Percentiles rank a stretch among this genome's conserved stretches.
These are phyloP conservation scores for Globisporangium irregulare DNA, from an alignment of 352 stramenopile genomes.

Conservation along the genomic window DNA sequence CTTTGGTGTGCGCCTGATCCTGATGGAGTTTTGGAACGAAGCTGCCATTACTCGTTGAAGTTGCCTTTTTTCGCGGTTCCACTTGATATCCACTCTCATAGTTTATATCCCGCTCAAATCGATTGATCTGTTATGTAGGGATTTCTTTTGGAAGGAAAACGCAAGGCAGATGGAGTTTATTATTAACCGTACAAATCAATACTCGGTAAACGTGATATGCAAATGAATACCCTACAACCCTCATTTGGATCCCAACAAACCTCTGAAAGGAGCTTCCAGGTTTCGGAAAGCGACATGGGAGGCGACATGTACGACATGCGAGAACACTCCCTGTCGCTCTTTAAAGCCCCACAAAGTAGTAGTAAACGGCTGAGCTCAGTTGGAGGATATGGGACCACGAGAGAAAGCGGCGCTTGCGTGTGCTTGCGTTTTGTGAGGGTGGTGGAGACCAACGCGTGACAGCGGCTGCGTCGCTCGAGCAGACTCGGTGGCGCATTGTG, in stretches of 20 bases:
- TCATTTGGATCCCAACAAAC: conserved; percentile 3
- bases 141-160: no score
- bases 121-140: neutral
- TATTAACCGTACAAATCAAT: neutral
- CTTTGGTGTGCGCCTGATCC: neutral
- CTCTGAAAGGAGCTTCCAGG: neutral
- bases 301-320: conserved; percentile 4
- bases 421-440: neutral
- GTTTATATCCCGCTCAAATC: neutral
- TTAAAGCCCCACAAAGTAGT: neutral
- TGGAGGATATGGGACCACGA: neutral
- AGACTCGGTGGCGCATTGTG: neutral
- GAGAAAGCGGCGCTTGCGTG: conserved; percentile 6
- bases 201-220: neutral
- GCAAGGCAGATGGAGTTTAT: neutral
- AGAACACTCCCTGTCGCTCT: conserved; percentile 6
- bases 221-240: neutral
- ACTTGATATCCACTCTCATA: neutral
- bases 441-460: conserved; percentile 1
- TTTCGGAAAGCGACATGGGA: neutral
- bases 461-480: conserved; percentile 3
- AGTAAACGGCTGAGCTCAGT: neutral
- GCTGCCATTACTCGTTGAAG: conserved; percentile 2
- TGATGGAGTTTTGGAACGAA: neutral
- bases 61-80: neutral